Evolutionary conservation across 2,329 filamentous ascomycete species (phyloP).

Genomic region (Microdochium nivale): DNA sequence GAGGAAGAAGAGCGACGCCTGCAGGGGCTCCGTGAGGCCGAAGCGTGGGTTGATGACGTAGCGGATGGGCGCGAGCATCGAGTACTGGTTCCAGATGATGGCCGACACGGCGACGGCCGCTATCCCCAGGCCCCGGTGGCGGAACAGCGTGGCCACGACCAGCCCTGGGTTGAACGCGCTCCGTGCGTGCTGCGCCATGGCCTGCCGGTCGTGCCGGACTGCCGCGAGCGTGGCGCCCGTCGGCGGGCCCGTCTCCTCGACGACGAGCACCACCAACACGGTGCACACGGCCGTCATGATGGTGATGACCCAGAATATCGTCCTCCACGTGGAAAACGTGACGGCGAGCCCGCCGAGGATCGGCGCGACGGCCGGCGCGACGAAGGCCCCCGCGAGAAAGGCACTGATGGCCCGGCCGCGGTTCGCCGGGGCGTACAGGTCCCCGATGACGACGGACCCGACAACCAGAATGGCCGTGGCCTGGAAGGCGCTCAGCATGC

Average conservation of each 20-base stretch:
- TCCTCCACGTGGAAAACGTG: slow-evolving; percentile 3
- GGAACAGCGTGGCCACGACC: slow-evolving; percentile 47
- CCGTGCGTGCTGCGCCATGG: slow-evolving; percentile 38
- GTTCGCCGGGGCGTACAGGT: slow-evolving; percentile 4
- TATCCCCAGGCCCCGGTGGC: slow-evolving; percentile 56
- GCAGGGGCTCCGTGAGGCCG: slow-evolving; percentile 45
- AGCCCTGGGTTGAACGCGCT: slow-evolving; percentile 46
- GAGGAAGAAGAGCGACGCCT: slow-evolving; percentile 55
- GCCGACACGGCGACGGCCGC: slow-evolving; percentile 47
- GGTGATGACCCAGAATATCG: not conserved
- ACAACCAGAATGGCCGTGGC: slow-evolving; percentile 62
- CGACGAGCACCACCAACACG: slow-evolving; percentile 46
- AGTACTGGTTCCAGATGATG: slow-evolving; percentile 59
- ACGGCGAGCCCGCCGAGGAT: not conserved
- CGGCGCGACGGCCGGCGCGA: not conserved
- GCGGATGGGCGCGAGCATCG: slow-evolving; percentile 50
- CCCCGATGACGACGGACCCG: slow-evolving; percentile 54
- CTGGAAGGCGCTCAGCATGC: slow-evolving; percentile 61
- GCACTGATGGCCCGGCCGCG: slow-evolving; percentile 1
- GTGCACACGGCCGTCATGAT: slow-evolving; percentile 43
- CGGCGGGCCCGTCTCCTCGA: not conserved
- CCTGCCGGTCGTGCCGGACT: slow-evolving; percentile 58
- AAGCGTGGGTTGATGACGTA: slow-evolving; percentile 59
- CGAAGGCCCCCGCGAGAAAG: not conserved
- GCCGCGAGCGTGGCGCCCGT: no score